phyloP scores from a whole-genome alignment of 352 stramenopile species.

The Globisporangium middletonii region DNA sequence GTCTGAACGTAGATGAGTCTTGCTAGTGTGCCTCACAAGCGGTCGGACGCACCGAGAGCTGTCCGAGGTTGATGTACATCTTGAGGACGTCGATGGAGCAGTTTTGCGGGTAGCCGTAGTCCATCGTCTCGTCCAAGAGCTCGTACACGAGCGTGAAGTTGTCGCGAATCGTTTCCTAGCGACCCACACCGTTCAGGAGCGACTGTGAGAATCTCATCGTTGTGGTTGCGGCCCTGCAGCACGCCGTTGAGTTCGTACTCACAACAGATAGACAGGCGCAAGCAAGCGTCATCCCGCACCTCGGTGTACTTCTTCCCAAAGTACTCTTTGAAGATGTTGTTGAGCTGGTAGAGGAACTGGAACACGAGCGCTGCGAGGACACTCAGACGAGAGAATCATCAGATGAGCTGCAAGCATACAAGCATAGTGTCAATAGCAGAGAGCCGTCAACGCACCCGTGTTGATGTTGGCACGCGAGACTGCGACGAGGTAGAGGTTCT shows the following conservation, averaged over 20 bases:
- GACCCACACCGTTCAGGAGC: not conserved
- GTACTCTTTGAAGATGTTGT: conserved; percentile 96
- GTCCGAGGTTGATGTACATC: conserved; percentile 97
- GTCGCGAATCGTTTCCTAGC: conserved; percentile 91
- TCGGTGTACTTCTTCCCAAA: conserved; percentile 97
- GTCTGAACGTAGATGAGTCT: not conserved
- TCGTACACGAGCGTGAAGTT: conserved; percentile 99
- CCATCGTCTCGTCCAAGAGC: conserved; percentile 98
- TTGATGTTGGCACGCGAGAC: conserved; percentile 97
- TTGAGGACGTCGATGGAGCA: conserved; percentile 97
- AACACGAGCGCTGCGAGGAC: conserved; percentile 85
- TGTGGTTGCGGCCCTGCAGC: not conserved
- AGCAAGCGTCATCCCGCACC: conserved; percentile 13
- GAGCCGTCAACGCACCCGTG: conserved; percentile 40
- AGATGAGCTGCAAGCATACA: not conserved
- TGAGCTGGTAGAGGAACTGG: conserved; percentile 96
- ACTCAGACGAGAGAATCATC: not conserved
- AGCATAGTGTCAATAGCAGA: not conserved
- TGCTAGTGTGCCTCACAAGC: not conserved
- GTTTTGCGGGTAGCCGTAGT: conserved; percentile 99
- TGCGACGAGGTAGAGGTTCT: conserved; percentile 98
- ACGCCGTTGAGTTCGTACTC: too few species aligned
- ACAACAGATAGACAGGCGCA: not conserved
- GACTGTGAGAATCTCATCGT: not conserved
- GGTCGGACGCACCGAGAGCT: conserved; percentile 35